Conservation (phyloP, 768 basidiomycete species). For the Paxillus rubicundulus region DNA sequence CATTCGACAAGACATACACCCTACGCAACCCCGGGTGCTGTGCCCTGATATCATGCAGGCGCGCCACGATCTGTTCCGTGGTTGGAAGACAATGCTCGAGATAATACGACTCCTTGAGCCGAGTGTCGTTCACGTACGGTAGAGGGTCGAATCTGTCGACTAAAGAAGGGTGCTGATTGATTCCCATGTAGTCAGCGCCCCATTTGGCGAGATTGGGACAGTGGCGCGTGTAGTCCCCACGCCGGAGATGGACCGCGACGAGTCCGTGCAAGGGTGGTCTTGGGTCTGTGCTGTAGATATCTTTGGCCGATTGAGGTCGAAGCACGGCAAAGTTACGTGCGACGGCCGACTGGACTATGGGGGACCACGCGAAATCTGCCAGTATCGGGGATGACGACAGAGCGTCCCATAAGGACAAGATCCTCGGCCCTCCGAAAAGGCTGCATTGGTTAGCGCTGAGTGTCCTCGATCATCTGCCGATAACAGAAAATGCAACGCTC, state of each 20-base stretch:
- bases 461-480: neutral
- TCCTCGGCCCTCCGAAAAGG: conserved; percentile 42
- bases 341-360: conserved; percentile 48
- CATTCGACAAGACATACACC: conserved; percentile 55
- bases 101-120: conserved; percentile 12
- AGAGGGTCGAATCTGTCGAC: conserved; percentile 40
- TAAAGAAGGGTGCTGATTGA: conserved; percentile 43
- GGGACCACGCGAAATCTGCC: conserved; percentile 50
- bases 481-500: conserved; percentile 16
- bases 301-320: conserved; percentile 31
- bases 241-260: conserved; percentile 53
- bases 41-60: conserved; percentile 35
- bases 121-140: conserved; percentile 5
- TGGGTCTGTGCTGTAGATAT: conserved; percentile 17
- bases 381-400: conserved; percentile 50
- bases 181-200: conserved; percentile 46
- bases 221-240: conserved; percentile 57
- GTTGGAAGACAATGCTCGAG: conserved; percentile 39
- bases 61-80: conserved; percentile 39
- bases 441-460: conserved; percentile 24
- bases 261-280: conserved; percentile 38
- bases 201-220: conserved; percentile 49
- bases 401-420: conserved; percentile 43
- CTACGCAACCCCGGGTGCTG: conserved; percentile 30
- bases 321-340: conserved; percentile 46